These are phyloP conservation scores for Schrenkiella parvula DNA, from an alignment of 345 rosid species.

Conservation along the genomic window DNA sequence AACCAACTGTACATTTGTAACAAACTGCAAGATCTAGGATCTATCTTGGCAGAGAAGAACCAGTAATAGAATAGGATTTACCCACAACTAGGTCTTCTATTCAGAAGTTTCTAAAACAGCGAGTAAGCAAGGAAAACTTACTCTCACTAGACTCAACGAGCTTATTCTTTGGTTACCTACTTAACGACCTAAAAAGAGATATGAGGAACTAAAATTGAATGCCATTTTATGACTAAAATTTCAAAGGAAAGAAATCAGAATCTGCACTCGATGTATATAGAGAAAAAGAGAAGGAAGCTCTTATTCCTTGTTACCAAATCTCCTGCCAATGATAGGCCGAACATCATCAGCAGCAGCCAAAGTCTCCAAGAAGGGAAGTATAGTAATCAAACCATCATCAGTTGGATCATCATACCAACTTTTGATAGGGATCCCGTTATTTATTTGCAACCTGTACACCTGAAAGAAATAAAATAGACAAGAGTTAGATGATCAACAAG, in stretches of 20 bases:
- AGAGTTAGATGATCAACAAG: constrained; percentile 2
- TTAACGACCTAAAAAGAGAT: constrained; percentile 28
- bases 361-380: constrained; percentile 91
- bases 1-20: constrained; percentile 36
- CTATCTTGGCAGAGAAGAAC: constrained; percentile 34
- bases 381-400: constrained; percentile 72
- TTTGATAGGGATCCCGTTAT: constrained; percentile 94
- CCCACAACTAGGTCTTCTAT: constrained; percentile 26
- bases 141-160: constrained; percentile 22
- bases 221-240: constrained; percentile 26
- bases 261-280: constrained; percentile 29
- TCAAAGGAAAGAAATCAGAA: constrained; percentile 21
- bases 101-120: constrained; percentile 16
- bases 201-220: constrained; percentile 19
- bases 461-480: constrained; percentile 38
- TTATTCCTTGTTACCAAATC: constrained; percentile 58
- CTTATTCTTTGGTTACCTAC: constrained; percentile 34
- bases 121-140: constrained; percentile 31
- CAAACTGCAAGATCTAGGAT: constrained; percentile 30
- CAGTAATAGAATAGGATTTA: constrained; percentile 10
- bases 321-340: constrained; percentile 86
- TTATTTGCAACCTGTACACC: constrained; percentile 91
- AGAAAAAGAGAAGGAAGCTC: constrained; percentile 18
- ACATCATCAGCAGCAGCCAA: constrained; percentile 83
- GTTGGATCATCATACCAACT: constrained; percentile 94